A percentile compares a stretch with the other conserved stretches of the same genome.
Conservation (phyloP, 2,329 filamentous ascomycete genomes). For the Fusarium udum region DNA sequence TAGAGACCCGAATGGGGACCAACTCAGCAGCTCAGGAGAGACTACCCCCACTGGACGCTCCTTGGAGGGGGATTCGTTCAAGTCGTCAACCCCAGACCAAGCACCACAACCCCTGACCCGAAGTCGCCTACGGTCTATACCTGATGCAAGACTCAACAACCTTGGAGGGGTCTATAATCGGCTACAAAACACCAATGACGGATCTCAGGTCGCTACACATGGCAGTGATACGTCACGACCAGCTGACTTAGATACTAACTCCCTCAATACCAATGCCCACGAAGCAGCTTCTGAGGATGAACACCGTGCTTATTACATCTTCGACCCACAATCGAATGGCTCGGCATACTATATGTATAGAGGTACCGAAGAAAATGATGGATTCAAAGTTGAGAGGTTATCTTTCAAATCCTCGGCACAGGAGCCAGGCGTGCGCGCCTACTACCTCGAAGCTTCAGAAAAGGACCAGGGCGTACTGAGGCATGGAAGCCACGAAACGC, state of each 20-base stretch:
- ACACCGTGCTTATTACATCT: conserved; percentile 29
- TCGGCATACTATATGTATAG: conserved; percentile 29
- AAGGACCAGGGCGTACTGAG: conserved; percentile 4
- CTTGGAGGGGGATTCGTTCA: not conserved
- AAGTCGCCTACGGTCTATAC: conserved; percentile 13
- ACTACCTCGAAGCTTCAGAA: conserved; percentile 19
- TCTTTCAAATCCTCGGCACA: conserved; percentile 16
- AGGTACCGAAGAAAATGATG: conserved; percentile 7
- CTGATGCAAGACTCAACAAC: conserved; percentile 22
- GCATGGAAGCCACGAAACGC: conserved; percentile 2
- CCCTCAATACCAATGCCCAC: not conserved
- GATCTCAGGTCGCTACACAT: conserved; percentile 32
- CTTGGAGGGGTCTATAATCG: conserved; percentile 7
- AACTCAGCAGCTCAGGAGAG: not conserved
- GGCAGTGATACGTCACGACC: conserved; percentile 17
- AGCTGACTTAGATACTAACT: conserved; percentile 5
- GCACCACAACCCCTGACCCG: conserved; percentile 23
- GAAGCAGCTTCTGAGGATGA: not conserved
- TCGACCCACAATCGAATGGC: conserved; percentile 23
- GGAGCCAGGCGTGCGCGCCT: conserved; percentile 8
- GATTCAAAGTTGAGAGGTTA: conserved; percentile 15
- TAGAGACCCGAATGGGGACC: not conserved
- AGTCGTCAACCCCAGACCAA: not conserved
- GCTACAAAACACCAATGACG: not conserved
- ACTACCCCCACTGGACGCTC: not conserved